Conservation (phyloP, 148 eudicot genomes). For the Dysphania ambrosioides region DNA sequence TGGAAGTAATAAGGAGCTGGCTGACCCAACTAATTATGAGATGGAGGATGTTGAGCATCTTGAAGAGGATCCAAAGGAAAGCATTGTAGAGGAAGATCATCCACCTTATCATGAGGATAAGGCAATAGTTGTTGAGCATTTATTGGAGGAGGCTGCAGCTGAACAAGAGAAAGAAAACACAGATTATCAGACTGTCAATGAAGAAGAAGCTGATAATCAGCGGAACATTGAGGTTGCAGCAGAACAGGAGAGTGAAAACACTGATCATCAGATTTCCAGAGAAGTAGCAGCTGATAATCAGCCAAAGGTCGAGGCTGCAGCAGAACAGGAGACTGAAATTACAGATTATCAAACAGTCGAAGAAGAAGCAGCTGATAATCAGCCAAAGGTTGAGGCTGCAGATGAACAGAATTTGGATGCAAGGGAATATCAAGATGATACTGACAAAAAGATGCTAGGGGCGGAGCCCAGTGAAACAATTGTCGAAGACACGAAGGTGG, state of each 20-base stretch:
- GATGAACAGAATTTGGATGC: conserved; percentile 5
- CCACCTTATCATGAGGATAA: conserved; percentile 3
- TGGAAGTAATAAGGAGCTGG: conserved; percentile 27
- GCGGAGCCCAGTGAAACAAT: background rate
- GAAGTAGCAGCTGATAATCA: conserved; percentile 5
- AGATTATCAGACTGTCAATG: background rate
- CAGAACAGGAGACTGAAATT: too few relatives aligned
- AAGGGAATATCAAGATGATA: conserved; percentile 22
- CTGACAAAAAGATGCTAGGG: background rate
- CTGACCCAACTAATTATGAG: conserved; percentile 30
- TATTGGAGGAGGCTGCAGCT: conserved; percentile 4
- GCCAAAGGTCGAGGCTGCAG: too few relatives aligned
- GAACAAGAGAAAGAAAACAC: conserved; percentile 9
- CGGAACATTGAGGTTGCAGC: conserved; percentile 5
- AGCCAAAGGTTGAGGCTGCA: conserved; percentile 11
- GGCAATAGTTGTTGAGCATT: conserved; percentile 4
- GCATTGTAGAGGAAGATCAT: conserved; percentile 1
- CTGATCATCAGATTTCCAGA: background rate
- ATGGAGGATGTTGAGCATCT: conserved; percentile 1
- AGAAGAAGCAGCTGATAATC: conserved; percentile 5
- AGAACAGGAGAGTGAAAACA: conserved; percentile 14
- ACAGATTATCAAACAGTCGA: too few relatives aligned
- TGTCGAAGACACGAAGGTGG: conserved; percentile 4
- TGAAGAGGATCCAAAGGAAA: conserved; percentile 9
- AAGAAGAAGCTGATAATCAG: conserved; percentile 6